A percentile compares a stretch with the other conserved stretches of the same genome.
Conservation (phyloP, 345 rosid genomes). For the Syzygium grande region DNA sequence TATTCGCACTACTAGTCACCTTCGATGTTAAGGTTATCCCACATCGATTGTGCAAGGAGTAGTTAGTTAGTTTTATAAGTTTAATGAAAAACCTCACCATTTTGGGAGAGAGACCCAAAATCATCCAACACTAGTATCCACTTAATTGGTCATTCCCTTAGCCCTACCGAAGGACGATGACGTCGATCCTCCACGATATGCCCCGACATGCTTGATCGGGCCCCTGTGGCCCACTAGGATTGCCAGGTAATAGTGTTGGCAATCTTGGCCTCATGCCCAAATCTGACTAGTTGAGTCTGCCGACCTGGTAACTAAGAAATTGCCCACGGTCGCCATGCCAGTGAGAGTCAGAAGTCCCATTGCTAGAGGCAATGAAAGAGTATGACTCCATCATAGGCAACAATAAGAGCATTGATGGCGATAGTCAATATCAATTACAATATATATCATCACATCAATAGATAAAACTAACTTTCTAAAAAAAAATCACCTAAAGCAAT, state of each 20-base stretch:
- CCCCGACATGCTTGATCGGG: conserved; percentile 29
- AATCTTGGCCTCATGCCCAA: conserved; percentile 33
- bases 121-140: conserved; percentile 3
- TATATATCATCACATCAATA: rapidly evolving
- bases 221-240: conserved; percentile 35
- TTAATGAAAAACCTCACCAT: no score
- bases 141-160: conserved; percentile 4
- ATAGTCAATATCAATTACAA: not conserved
- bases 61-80: no score
- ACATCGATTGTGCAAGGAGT: no score
- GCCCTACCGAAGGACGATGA: not conserved
- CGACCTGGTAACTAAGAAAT: conserved; percentile 38
- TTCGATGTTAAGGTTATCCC: conserved; percentile 9
- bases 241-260: conserved; percentile 23
- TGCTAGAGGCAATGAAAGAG: conserved; percentile 53
- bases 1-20: not conserved
- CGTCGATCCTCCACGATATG: conserved; percentile 5
- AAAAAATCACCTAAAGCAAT: rapidly evolving
- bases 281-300: conserved; percentile 40
- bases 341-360: conserved; percentile 10
- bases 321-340: conserved; percentile 16
- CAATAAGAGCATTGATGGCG: conserved; percentile 32
- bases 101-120: no score
- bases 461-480: not conserved
- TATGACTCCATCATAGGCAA: conserved; percentile 18